Evolutionary conservation across 139 green algal genomes (phyloP).

Genomic region (Chlamydomonas urium): DNA sequence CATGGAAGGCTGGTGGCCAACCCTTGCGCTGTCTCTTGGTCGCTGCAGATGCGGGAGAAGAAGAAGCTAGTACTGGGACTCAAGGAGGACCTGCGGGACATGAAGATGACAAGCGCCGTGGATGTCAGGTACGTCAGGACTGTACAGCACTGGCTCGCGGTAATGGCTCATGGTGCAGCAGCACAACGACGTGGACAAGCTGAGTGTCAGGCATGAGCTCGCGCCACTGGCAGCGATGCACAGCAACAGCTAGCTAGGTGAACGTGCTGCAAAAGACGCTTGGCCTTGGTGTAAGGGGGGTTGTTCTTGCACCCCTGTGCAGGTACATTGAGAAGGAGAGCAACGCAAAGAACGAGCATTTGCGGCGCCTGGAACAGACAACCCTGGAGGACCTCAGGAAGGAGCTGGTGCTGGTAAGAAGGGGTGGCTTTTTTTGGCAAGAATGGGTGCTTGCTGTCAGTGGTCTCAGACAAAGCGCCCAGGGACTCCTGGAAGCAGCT

Average conservation of each 20-base stretch:
- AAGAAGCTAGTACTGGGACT: constrained; percentile 42
- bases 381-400: constrained; percentile 42
- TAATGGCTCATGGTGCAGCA: too few species aligned
- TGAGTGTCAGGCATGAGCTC: too few species aligned
- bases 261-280: too few species aligned
- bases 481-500: neutral
- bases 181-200: too few species aligned
- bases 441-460: neutral
- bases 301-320: neutral
- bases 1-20: too few species aligned
- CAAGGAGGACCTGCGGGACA: constrained; percentile 60
- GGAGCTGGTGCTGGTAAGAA: constrained; percentile 30
- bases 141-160: too few species aligned
- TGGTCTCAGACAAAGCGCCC: neutral
- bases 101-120: constrained; percentile 50
- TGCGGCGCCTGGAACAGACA: constrained; percentile 39
- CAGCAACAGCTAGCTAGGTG: too few species aligned
- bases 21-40: neutral
- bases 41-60: constrained; percentile 28
- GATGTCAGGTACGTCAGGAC: constrained; percentile 45
- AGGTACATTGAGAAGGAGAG: neutral
- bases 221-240: neutral
- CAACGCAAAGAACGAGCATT: constrained; percentile 36
- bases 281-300: neutral
- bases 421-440: neutral